A percentile compares a stretch with the other conserved stretches of the same genome.
phyloP scores from a whole-genome alignment of 768 basidiomycete genomes.

The Leccinellum albellum region DNA sequence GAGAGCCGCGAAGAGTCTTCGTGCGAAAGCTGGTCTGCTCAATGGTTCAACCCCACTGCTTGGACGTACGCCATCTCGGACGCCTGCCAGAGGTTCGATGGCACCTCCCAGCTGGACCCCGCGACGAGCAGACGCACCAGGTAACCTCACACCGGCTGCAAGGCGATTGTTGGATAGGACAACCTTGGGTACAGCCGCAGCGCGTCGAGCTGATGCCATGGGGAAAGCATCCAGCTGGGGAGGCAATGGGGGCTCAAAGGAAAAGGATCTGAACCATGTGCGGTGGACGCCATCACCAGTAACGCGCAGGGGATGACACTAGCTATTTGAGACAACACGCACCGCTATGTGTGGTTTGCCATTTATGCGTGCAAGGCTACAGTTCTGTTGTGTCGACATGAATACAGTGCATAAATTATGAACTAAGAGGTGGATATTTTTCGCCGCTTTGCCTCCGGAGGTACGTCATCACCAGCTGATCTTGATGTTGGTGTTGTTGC shows the following conservation, averaged over 20 bases:
- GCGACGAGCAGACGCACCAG: conserved; percentile 63
- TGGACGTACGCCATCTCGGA: conserved; percentile 34
- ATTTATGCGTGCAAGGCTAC: conserved; percentile 11
- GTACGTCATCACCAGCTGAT: conserved; percentile 24
- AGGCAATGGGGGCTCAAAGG: conserved; percentile 39
- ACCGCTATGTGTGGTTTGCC: conserved; percentile 1
- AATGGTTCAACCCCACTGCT: conserved; percentile 33
- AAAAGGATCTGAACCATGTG: conserved; percentile 60
- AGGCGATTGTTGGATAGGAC: conserved; percentile 70
- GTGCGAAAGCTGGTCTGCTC: conserved; percentile 68
- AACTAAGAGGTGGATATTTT: conserved; percentile 41
- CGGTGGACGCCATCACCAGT: conserved; percentile 80
- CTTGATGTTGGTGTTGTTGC: conserved; percentile 16
- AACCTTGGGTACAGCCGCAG: conserved; percentile 59
- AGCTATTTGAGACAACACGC: conserved; percentile 1
- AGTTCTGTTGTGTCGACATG: conserved; percentile 5
- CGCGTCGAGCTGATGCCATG: conserved; percentile 67
- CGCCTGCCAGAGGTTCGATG: conserved; percentile 51
- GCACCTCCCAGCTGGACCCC: conserved; percentile 80
- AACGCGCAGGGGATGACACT: conserved; percentile 31
- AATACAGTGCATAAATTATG: conserved; percentile 9
- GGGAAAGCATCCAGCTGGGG: conserved; percentile 57
- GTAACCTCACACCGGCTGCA: conserved; percentile 84
- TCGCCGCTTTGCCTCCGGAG: conserved; percentile 56
- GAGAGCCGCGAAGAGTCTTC: conserved; percentile 76